These are phyloP conservation scores for Diaporthe vexans DNA, from an alignment of 2,329 filamentous ascomycete genomes.

Conservation along the genomic window DNA sequence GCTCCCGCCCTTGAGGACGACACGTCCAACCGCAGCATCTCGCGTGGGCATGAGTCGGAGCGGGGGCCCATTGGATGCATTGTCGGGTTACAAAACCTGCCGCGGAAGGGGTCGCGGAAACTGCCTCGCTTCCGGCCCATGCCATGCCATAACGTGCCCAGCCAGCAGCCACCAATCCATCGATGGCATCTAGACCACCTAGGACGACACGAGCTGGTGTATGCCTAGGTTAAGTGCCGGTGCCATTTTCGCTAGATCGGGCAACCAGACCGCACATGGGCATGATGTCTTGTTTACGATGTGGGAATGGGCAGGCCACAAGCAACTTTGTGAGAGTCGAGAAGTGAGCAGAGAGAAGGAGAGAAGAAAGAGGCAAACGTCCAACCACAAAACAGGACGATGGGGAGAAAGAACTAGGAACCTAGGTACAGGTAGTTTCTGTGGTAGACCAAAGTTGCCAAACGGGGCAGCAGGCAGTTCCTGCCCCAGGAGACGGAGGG, in stretches of 20 bases:
- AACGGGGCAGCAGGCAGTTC: conserved; percentile 8
- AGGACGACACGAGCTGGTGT: neutral
- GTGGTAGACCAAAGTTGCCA: neutral
- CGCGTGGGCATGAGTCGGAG: conserved; percentile 31
- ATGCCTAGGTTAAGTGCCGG: neutral
- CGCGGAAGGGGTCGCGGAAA: conserved; percentile 26
- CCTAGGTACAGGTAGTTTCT: neutral
- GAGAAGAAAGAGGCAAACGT: neutral
- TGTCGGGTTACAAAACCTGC: conserved; percentile 24
- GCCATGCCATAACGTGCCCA: conserved; percentile 21
- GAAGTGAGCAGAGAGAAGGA: neutral
- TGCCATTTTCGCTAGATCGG: conserved; percentile 2
- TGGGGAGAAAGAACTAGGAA: neutral
- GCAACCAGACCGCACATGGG: neutral
- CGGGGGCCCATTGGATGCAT: conserved; percentile 8
- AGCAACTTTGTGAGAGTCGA: neutral
- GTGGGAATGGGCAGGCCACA: neutral
- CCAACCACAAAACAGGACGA: neutral
- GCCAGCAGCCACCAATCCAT: conserved; percentile 16
- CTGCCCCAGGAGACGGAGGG: neutral
- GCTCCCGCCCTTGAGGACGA: neutral
- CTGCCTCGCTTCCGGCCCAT: conserved; percentile 14
- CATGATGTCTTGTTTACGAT: neutral
- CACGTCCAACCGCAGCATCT: conserved; percentile 1
- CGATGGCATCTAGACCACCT: neutral